These are phyloP conservation scores for Penium margaritaceum DNA, from an alignment of 139 green algal species.

Conservation along the genomic window DNA sequence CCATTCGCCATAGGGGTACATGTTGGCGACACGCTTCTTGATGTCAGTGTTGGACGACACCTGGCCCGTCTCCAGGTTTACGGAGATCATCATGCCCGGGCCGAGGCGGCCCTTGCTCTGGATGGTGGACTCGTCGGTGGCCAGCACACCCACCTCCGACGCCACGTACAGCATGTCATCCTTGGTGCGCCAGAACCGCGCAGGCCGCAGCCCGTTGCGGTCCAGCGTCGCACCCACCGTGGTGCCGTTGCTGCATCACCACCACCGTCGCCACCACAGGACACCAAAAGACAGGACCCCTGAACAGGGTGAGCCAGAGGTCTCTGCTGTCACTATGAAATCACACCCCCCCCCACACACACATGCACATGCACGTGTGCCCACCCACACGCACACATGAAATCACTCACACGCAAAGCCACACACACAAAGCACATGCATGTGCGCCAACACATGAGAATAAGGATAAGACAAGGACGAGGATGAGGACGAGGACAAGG, in stretches of 20 bases:
- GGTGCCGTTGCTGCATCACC: conserved; percentile 64
- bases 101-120: conserved; percentile 79
- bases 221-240: conserved; percentile 85
- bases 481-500: no score
- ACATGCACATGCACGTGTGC: no score
- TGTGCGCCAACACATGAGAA: no score
- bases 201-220: conserved; percentile 92
- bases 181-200: conserved; percentile 87
- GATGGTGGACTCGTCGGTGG: conserved; percentile 24
- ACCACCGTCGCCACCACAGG: no score
- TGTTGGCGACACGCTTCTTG: conserved; percentile 63
- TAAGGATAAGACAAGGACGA: no score
- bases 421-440: no score
- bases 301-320: no score
- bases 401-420: no score
- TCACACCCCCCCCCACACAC: no score
- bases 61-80: conserved; percentile 70
- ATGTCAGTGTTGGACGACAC: conserved; percentile 83
- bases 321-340: no score
- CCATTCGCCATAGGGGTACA: conserved; percentile 80
- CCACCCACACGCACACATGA: no score
- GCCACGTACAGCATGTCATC: conserved; percentile 96
- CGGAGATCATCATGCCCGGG: conserved; percentile 90
- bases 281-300: no score
- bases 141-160: conserved; percentile 68